phyloP scores from a whole-genome alignment of 2,329 filamentous ascomycete species.

The Fusarium sterilihyphosum region DNA sequence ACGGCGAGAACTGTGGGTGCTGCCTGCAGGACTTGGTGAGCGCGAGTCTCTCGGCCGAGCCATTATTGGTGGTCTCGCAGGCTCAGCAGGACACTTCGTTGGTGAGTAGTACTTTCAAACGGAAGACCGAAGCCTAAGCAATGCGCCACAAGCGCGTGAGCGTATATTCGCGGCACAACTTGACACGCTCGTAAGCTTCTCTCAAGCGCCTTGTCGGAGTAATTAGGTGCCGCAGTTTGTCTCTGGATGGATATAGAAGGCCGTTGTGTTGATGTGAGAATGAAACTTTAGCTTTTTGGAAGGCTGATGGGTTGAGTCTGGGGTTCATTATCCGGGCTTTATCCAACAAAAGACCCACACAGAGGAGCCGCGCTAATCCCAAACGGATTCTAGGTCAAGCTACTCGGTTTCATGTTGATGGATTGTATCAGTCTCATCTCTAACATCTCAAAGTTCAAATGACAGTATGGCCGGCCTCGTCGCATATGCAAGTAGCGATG shows the following conservation, averaged over 20 bases:
- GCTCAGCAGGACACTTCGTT: slow-evolving; percentile 54
- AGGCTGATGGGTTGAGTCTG: slow-evolving; percentile 11
- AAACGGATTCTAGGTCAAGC: slow-evolving; percentile 15
- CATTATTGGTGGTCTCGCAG: slow-evolving; percentile 58
- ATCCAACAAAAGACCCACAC: slow-evolving; percentile 3
- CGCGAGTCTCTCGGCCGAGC: slow-evolving; percentile 74
- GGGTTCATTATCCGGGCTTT: slow-evolving; percentile 22
- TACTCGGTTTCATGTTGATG: slow-evolving; percentile 18
- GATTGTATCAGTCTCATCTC: slow-evolving; percentile 1
- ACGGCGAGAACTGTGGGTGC: slow-evolving; percentile 78
- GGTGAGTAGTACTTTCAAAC: slow-evolving; percentile 53
- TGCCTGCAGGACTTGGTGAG: slow-evolving; percentile 96
- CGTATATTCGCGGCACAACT: slow-evolving; percentile 17
- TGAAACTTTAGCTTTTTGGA: slow-evolving; percentile 22
- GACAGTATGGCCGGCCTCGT: slow-evolving; percentile 57
- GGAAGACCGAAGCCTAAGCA: slow-evolving; percentile 32
- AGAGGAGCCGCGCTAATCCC: slow-evolving; percentile 32
- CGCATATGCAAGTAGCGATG: slow-evolving; percentile 62
- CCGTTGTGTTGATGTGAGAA: slow-evolving; percentile 1
- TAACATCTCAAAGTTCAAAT: background rate
- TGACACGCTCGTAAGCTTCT: background rate
- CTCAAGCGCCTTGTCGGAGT: background rate
- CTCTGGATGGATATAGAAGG: slow-evolving; percentile 21
- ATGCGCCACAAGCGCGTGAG: slow-evolving; percentile 34
- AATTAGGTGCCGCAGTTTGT: background rate